Percentiles rank a stretch among this genome's conserved stretches.
Evolutionary conservation across 805 yeast species (phyloP).

Genomic region (Kuraishia ogatae): DNA sequence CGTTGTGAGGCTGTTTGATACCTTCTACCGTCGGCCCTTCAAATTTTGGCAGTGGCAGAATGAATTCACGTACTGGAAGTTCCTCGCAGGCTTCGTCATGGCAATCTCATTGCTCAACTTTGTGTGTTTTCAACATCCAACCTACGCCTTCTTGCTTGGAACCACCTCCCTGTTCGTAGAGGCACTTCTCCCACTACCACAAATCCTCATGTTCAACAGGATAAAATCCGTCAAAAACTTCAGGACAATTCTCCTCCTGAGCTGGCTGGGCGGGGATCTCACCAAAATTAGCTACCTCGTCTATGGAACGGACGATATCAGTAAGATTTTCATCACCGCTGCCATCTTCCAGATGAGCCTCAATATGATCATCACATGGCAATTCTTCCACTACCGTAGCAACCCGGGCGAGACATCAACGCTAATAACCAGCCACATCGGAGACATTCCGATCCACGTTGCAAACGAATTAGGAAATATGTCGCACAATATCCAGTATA

Average conservation of each 20-base stretch:
- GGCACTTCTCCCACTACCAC: slow-evolving; percentile 68
- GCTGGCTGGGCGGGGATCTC: slow-evolving; percentile 88
- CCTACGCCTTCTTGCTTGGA: slow-evolving; percentile 21
- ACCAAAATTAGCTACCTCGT: slow-evolving; percentile 66
- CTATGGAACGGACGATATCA: slow-evolving; percentile 68
- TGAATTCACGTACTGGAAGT: slow-evolving; percentile 51
- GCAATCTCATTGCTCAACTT: slow-evolving; percentile 11
- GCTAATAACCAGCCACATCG: slow-evolving; percentile 8
- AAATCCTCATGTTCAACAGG: slow-evolving; percentile 60
- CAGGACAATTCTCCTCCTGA: slow-evolving; percentile 60
- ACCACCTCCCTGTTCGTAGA: slow-evolving; percentile 50
- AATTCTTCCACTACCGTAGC: slow-evolving; percentile 54
- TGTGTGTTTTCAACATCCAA: slow-evolving; percentile 14
- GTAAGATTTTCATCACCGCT: slow-evolving; percentile 55
- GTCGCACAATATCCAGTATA: background rate
- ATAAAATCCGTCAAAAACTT: slow-evolving; percentile 69
- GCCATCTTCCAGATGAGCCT: slow-evolving; percentile 72
- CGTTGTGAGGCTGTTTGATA: slow-evolving; percentile 54
- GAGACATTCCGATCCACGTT: background rate
- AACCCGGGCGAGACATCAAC: background rate
- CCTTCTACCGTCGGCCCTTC: slow-evolving; percentile 53
- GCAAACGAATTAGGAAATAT: background rate
- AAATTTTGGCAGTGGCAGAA: slow-evolving; percentile 85
- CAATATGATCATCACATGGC: slow-evolving; percentile 66
- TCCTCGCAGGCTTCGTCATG: slow-evolving; percentile 35